Evolutionary conservation across 345 rosid genomes (phyloP), one percentile per base, ranked within the genome.

Genomic region (Pistacia vera): DNA sequence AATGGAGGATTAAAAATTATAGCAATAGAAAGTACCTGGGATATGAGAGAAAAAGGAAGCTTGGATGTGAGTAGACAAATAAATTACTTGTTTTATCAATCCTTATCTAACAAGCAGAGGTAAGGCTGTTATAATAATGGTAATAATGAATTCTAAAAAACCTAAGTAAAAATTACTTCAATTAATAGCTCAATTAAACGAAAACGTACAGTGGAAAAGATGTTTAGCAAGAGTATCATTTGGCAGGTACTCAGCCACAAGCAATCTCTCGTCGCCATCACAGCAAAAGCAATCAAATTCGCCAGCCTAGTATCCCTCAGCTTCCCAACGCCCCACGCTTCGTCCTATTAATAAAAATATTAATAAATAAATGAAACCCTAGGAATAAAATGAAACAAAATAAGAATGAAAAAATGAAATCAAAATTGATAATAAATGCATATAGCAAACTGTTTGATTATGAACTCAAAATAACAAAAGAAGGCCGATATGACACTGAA

Each of bases 261-360:
- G 91, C 84, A 95, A 68, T 81, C 98, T 91, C 84, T 95, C 98
- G 75, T 95, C 98, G 13, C 98, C 98, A 59, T 93, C 94, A 78
- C 98, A 95, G 79, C 98, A 95, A 68, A 90, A 93, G 30, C 98
- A 73, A 95, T 88, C 91, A 95, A 86, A 86, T 95, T 93, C 55
- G 92, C 97, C 63, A 95, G 58, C 76, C 91, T 87, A 62, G 74
- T 83, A 73, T 91, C 91, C 83, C 95, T 88, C 85, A 95, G 72
- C 82, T 81, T 91, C 52, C 98, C 95, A 13, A 93, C 91, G 71
- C 90, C 93, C 82, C 79, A 79, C 8, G 98, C 98, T 83, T 93
- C 94, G 22, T 88, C 92, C 98, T 91, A 74, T 85, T 77, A 67
- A 13, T 33, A 64, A 62, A 8, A 2, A 60, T 60, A 20, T 12